Evolutionary conservation across 257 asterid genomes (phyloP).

Genomic region (Rehmannia glutinosa): DNA sequence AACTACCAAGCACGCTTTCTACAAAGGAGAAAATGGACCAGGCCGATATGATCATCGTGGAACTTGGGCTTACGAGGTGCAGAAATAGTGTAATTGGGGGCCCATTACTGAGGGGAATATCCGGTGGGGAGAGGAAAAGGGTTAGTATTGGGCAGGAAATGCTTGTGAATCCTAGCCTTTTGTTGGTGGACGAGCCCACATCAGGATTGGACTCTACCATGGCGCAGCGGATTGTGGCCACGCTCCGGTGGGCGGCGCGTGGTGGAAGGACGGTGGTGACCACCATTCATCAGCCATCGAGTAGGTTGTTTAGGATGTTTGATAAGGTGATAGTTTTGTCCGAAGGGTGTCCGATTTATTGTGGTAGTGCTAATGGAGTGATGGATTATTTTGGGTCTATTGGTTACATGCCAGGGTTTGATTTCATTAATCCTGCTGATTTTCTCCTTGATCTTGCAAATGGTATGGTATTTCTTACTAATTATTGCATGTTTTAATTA

Average conservation of each 20-base stretch:
- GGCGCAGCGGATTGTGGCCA: constrained; percentile 58
- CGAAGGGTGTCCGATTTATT: constrained; percentile 63
- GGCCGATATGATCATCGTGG: constrained; percentile 48
- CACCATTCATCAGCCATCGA: constrained; percentile 90
- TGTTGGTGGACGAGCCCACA: constrained; percentile 87
- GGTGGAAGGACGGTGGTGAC: constrained; percentile 77
- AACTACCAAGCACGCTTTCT: constrained; percentile 51
- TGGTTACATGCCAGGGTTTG: constrained; percentile 60
- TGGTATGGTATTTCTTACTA: too few species aligned
- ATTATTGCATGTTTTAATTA: too few species aligned
- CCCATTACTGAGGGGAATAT: constrained; percentile 53
- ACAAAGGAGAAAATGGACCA: constrained; percentile 49
- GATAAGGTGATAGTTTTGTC: constrained; percentile 68
- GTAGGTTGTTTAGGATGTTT: constrained; percentile 71
- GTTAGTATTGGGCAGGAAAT: constrained; percentile 89
- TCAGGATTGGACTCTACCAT: constrained; percentile 90
- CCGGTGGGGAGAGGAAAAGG: constrained; percentile 86
- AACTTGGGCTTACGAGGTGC: constrained; percentile 69
- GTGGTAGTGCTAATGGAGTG: constrained; percentile 39
- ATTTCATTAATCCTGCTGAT: constrained; percentile 73
- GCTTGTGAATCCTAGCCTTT: constrained; percentile 74
- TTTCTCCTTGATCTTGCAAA: constrained; percentile 89
- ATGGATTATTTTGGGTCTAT: constrained; percentile 66
- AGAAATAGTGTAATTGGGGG: constrained; percentile 59
- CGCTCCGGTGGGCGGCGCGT: constrained; percentile 51